Conservation (phyloP, 2,329 filamentous ascomycete species). For the Xylariaceae sp. region DNA sequence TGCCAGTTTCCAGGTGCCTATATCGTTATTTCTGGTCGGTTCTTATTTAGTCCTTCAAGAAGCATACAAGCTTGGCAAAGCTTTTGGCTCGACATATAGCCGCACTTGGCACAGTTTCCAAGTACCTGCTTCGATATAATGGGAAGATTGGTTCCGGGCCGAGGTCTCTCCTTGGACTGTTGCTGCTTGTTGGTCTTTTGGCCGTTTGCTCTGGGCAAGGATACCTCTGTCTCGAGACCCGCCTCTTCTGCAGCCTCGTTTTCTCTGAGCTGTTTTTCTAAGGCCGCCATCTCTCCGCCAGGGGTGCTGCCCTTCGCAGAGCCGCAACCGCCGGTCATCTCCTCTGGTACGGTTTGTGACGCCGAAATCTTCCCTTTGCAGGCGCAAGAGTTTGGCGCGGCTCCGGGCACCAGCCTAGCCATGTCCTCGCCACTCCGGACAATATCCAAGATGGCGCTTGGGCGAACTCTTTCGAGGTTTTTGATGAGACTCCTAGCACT, state of each 20-base stretch:
- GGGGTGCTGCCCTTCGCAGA: constrained; percentile 57
- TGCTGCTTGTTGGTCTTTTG: constrained; percentile 26
- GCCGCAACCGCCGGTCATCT: constrained; percentile 67
- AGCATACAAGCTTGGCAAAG: constrained; percentile 91
- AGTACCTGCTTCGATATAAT: constrained; percentile 59
- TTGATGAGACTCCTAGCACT: constrained; percentile 90
- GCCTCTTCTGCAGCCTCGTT: constrained; percentile 54
- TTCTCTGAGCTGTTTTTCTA: constrained; percentile 65
- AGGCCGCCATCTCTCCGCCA: constrained; percentile 71
- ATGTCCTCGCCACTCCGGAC: constrained; percentile 95
- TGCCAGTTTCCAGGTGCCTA: constrained; percentile 20
- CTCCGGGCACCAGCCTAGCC: constrained; percentile 71
- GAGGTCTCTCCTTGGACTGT: constrained; percentile 25
- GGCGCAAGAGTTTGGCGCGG: constrained; percentile 38
- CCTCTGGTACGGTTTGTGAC: constrained; percentile 24
- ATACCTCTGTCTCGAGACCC: constrained; percentile 60
- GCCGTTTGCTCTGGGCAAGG: constrained; percentile 25
- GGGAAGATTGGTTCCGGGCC: constrained; percentile 16
- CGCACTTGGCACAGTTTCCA: constrained; percentile 78
- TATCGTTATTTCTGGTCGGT: constrained; percentile 51
- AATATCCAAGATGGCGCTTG: constrained; percentile 90
- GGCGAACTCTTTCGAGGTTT: constrained; percentile 84
- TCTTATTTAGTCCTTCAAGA: constrained; percentile 85
- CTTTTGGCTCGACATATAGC: constrained; percentile 90
- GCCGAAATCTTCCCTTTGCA: constrained; percentile 37